Percentiles rank a stretch among this genome's conserved stretches.
These are phyloP conservation scores for Crucibulum laeve DNA, from an alignment of 768 basidiomycete genomes.

Conservation along the genomic window DNA sequence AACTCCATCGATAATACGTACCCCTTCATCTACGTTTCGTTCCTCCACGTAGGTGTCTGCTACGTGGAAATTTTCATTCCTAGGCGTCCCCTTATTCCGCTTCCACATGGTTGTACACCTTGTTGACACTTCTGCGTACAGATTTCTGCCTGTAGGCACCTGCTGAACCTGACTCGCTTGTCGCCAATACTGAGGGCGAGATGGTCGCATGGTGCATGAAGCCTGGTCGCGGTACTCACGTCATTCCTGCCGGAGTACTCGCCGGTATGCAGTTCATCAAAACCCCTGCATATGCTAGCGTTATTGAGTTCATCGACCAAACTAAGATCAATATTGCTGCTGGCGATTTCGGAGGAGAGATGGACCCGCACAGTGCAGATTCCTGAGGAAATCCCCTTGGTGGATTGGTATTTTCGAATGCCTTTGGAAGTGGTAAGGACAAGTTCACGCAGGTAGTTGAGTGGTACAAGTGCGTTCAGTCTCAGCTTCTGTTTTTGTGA, in stretches of 20 bases:
- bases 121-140: no score
- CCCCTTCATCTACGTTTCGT: background rate
- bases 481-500: background rate
- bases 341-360: constrained; percentile 63
- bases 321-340: constrained; percentile 39
- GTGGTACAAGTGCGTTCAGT: constrained; percentile 51
- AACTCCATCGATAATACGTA: constrained; percentile 42
- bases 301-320: constrained; percentile 57
- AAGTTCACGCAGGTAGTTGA: constrained; percentile 48
- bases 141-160: constrained; percentile 73
- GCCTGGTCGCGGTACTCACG: constrained; percentile 59
- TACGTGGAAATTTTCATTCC: no score
- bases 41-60: no score
- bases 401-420: constrained; percentile 54
- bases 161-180: constrained; percentile 38
- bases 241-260: constrained; percentile 62
- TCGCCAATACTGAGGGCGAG: constrained; percentile 62
- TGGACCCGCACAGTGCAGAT: constrained; percentile 63
- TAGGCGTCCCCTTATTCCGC: no score
- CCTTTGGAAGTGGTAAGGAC: constrained; percentile 35
- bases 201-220: constrained; percentile 75
- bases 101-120: no score
- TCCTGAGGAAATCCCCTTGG: constrained; percentile 68
- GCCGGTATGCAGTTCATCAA: constrained; percentile 57
- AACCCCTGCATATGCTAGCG: constrained; percentile 48